Base-by-base conservation (phyloP, 2,329 filamentous ascomycete genomes). In the Mariannaea sp. region DNA sequence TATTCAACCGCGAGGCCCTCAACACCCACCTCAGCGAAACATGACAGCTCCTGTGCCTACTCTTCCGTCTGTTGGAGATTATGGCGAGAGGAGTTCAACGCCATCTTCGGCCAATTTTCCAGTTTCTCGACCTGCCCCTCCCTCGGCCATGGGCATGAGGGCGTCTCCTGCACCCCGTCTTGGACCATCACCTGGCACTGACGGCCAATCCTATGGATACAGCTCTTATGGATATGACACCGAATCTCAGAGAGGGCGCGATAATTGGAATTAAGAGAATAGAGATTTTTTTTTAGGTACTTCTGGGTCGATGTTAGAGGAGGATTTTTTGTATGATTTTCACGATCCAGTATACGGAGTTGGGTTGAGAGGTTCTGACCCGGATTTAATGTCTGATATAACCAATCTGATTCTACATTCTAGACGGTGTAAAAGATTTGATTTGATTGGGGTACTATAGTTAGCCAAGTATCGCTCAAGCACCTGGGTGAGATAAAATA, bases 21-120 rank as follows among this genome's bases (percentile, higher is more conserved):
- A 68, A 10, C 69, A 71, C 30, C 62, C 72, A 22, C 75, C 75
- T 1, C 72, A 73, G 57, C 71, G 78, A 44, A 79, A 75, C 49
- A 73, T 79, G 72, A 80, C 77, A 17, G 75, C 73, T 4, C 75
- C 75, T 4, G 61, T 73, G 48, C 70, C 71, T 12, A 60, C 65
- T 22, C 64, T 69, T 38, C 65, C 62, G 32, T 60, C 56, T 2
- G 44, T 61, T 33, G 62, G 64, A 19, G 69, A 69, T 29, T 70
- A 64, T 47, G 59, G 59, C 24, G 51, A 66, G 17, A 65, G 68
- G 22, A 58, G 65, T 22, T 69, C 64, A 16, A 68, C 64, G 14
- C 56, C 45, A 3, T 54, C 51, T 5, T 45, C 51, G 7, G 51
- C 45, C 10, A 32, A 36, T 20, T 54, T 45, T 24, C 38, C 40